Evolutionary conservation across 179 eudicot genomes (phyloP).

Genomic region (Actinidia chinensis): DNA sequence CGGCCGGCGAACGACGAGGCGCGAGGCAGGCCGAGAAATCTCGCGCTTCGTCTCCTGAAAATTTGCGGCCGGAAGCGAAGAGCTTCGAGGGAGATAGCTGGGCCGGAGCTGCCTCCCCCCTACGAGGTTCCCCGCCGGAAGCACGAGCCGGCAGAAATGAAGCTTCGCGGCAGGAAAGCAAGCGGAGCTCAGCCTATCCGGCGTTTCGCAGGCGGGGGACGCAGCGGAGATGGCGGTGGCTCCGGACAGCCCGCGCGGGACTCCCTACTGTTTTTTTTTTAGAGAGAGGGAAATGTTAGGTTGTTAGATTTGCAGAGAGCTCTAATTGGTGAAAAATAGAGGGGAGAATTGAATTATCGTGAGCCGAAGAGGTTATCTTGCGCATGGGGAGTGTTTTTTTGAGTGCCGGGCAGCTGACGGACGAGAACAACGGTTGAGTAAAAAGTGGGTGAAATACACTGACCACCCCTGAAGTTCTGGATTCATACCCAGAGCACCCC

Average conservation of each 20-base stretch:
- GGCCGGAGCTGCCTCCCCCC: constrained; percentile 89
- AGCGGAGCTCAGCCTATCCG: constrained; percentile 28
- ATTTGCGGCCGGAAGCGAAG: constrained; percentile 16
- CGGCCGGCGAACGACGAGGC: constrained; percentile 64
- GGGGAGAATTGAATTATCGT: constrained; percentile 17
- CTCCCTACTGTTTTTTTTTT: constrained; percentile 50
- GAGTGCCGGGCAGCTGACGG: constrained; percentile 29
- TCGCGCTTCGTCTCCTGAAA: constrained; percentile 34
- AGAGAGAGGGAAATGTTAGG: background rate
- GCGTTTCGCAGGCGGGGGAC: constrained; percentile 41
- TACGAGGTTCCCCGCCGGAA: constrained; percentile 68
- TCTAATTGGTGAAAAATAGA: background rate
- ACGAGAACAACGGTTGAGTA: constrained; percentile 26
- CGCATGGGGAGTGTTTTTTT: constrained; percentile 17
- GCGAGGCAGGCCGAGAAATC: constrained; percentile 53
- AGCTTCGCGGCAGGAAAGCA: constrained; percentile 32
- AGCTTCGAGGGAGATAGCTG: constrained; percentile 55
- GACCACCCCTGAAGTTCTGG: no score
- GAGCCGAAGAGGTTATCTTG: constrained; percentile 32
- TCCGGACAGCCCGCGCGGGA: constrained; percentile 76
- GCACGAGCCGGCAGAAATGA: constrained; percentile 45
- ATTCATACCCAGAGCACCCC: no score
- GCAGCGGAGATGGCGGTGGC: constrained; percentile 52
- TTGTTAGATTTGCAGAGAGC: background rate
- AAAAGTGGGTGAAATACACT: constrained; percentile 9